Base-by-base conservation (phyloP, 345 rosid genomes). In the Citrus sp. region DNA sequence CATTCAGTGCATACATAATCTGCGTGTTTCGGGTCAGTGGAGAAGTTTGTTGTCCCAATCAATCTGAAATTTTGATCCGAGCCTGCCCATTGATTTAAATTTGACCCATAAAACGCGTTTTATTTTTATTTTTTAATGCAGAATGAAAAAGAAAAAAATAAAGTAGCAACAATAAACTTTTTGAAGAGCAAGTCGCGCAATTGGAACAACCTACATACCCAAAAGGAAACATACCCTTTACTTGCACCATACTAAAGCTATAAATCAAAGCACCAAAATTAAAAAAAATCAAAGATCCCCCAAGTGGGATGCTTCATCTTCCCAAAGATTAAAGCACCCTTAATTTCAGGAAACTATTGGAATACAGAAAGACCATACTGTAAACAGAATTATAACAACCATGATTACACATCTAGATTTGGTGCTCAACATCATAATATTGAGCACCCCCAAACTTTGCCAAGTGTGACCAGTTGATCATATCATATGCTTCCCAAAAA, bases 351-450 rank as follows among this genome's bases (percentile, higher is more conserved):
- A 3, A 3, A 21, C 12, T 18, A 60, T 59, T 74, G 27, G 68
- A 25, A 60, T 24, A 25, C 18, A 18, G 19, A 46, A 27, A 61
- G 18, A 32, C 38, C 58, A 27, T 62, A 49, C 37, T 2, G 27
- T 4, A 62, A 62, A 10, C 55, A 59, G 46, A 62, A 27, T 46
- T 35, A 59, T 42, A 60, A 40, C 69, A 7, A 62, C 27, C 73
- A 76, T 76, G 67, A 80, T 81, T 58, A 64, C 72, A 75, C n/a
- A 5, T 25, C 16, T 4, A 34, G 55, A 55, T 10, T 30, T 58
- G 40, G 75, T 68, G 78, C 78, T 67, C 10, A 46, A 61, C 79
- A 75, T 69, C 72, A 75, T 68, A 73, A 75, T 75, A 61, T 21
- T 69, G 1, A 51, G 62, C 37, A 37, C 59, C 55, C 51, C 51